Evolutionary conservation across 2,329 filamentous ascomycete genomes (phyloP).

Genomic region (Fusarium fujikuroi): DNA sequence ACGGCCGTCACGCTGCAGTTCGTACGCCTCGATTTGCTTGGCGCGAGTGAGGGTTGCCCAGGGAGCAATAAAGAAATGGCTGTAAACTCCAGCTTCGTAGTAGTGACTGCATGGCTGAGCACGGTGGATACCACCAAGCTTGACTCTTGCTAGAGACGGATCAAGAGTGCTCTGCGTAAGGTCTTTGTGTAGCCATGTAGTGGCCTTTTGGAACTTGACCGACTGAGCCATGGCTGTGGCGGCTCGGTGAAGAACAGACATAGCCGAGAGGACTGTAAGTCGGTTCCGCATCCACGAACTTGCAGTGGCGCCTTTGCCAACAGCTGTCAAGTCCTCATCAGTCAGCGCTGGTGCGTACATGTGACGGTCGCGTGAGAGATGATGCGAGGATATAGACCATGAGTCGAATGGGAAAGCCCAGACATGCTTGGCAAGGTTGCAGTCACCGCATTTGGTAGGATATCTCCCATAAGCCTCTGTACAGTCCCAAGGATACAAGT

Average conservation of each 20-base stretch:
- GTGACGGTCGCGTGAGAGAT: constrained; percentile 50
- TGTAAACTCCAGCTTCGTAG: constrained; percentile 48
- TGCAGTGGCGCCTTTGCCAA: constrained; percentile 31
- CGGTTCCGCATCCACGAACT: constrained; percentile 51
- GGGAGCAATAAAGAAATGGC: constrained; percentile 45
- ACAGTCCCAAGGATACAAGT: constrained; percentile 60
- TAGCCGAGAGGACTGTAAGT: constrained; percentile 49
- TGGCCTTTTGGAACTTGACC: constrained; percentile 43
- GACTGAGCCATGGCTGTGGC: constrained; percentile 52
- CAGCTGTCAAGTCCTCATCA: constrained; percentile 14
- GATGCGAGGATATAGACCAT: constrained; percentile 54
- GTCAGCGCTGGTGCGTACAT: constrained; percentile 47
- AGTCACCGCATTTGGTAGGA: constrained; percentile 51
- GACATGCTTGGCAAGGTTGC: constrained; percentile 57
- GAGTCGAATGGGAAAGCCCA: constrained; percentile 58
- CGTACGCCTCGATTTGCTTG: constrained; percentile 38
- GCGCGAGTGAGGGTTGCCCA: constrained; percentile 38
- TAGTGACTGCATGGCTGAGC: constrained; percentile 55
- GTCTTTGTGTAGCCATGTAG: constrained; percentile 48
- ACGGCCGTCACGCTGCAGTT: constrained; percentile 32
- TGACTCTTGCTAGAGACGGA: constrained; percentile 46
- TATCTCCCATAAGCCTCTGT: constrained; percentile 55
- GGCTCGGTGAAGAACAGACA: constrained; percentile 45
- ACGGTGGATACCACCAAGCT: constrained; percentile 55
- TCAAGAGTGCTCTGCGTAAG: constrained; percentile 15